phyloP scores from a whole-genome alignment of 2,329 filamentous ascomycete genomes.

The Stemphylium vesicarium region DNA sequence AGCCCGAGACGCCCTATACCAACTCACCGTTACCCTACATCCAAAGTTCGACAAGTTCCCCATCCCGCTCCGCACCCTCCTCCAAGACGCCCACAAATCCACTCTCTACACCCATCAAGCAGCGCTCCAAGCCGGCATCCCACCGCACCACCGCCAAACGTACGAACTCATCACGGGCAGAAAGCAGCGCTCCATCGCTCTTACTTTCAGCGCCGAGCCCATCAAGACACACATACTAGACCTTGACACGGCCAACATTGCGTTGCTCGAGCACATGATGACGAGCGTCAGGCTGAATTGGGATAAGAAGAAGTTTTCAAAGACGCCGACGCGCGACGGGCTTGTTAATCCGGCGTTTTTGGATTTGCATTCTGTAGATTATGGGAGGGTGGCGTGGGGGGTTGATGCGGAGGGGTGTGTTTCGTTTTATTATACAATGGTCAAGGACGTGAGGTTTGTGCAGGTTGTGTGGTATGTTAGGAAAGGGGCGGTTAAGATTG shows the following conservation, averaged over 20 bases:
- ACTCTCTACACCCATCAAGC: not conserved
- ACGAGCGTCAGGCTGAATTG: too few species aligned
- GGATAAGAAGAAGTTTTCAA: not conserved
- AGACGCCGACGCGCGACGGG: not conserved
- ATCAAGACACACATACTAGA: not conserved
- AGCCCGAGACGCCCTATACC: not conserved
- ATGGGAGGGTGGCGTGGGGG: not conserved
- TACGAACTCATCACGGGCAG: not conserved
- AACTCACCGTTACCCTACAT: not conserved
- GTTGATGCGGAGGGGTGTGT: not conserved
- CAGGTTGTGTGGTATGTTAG: not conserved
- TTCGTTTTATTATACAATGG: not conserved
- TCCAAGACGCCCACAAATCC: not conserved
- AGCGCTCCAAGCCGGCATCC: not conserved
- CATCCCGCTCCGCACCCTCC: not conserved
- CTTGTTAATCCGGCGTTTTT: not conserved
- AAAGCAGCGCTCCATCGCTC: not conserved
- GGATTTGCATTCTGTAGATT: not conserved
- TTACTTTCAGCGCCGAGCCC: not conserved
- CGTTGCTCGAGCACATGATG: not conserved
- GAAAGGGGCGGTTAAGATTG: not conserved
- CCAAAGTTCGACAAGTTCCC: not conserved
- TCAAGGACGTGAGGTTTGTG: not conserved
- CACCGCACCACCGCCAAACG: not conserved
- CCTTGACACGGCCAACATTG: not conserved